A percentile compares a stretch with the other conserved stretches of the same genome.
Conservation (phyloP, 192 early-diverging fungal genomes). For the Geranomyces michiganensis region DNA sequence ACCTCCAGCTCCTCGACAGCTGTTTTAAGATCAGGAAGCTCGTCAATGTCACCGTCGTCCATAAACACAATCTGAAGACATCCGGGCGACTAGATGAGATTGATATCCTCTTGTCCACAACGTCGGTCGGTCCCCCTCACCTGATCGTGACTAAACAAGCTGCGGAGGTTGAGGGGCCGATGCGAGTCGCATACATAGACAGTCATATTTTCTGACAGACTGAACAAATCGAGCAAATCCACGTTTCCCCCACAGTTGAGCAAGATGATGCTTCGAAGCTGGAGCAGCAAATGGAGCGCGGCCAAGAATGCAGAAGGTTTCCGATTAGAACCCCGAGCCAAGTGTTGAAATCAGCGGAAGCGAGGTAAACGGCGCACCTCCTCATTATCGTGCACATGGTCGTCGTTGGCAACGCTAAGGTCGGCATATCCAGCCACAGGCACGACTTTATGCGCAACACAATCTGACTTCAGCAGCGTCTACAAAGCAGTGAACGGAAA, state of each 20-base stretch:
- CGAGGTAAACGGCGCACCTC: slow-evolving; percentile 38
- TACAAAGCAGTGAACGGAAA: slow-evolving; percentile 24
- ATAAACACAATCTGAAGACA: slow-evolving; percentile 66
- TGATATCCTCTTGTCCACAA: too few species aligned
- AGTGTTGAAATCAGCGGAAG: too few species aligned
- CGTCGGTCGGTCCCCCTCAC: slow-evolving; percentile 15
- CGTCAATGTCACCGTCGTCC: slow-evolving; percentile 84
- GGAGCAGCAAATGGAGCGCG: background rate
- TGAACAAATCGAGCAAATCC: slow-evolving; percentile 69
- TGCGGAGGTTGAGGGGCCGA: slow-evolving; percentile 84
- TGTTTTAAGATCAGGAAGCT: slow-evolving; percentile 60
- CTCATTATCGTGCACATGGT: slow-evolving; percentile 53
- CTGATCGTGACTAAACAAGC: slow-evolving; percentile 75
- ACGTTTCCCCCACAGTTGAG: slow-evolving; percentile 87
- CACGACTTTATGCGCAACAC: slow-evolving; percentile 78
- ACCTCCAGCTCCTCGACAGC: slow-evolving; percentile 75
- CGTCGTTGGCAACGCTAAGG: slow-evolving; percentile 55
- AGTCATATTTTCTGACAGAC: slow-evolving; percentile 58
- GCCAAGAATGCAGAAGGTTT: background rate
- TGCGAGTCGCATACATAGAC: slow-evolving; percentile 88
- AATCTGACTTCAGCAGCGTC: slow-evolving; percentile 77
- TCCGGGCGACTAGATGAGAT: background rate
- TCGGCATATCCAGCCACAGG: slow-evolving; percentile 74
- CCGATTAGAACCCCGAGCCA: too few species aligned
- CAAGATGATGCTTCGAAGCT: slow-evolving; percentile 76